Base-by-base conservation (phyloP, 345 rosid genomes). In the Chamaenerion angustifolium region DNA sequence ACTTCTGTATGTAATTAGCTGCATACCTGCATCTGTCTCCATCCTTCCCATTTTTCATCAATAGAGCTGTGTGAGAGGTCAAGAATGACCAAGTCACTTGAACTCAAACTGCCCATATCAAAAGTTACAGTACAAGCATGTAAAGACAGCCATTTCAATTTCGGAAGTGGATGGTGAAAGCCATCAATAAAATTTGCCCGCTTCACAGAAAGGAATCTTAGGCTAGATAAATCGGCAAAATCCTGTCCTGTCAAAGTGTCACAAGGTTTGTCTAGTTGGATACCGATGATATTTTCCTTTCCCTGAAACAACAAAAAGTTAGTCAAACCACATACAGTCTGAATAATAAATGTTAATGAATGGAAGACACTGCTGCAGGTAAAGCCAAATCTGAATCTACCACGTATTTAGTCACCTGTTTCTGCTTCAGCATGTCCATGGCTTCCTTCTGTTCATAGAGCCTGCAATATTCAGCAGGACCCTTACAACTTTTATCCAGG, bases 401-500 rank as follows among this genome's bases (percentile, higher is more conserved):
- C 25, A 21, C 4, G 19, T 17, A 11, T 47, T 31, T 31, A 31
- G 6, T 16, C 12, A 37, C 52, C 19, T 47, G 2, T 6, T 31
- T 35, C 0, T 8, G 5, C 16, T 8, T 11, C 0, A 40, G 18
- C 19, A 10, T 44, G 37, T 35, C 3, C 4, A 18, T 21, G 31
- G 43, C 50, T 0, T 40, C 15, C 12, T 56, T 37, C 0, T 14
- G 41, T 2, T 18, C n/a, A 37, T 45, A n/a, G 10, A 48, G 5
- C 47, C 57, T 43, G 2, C 0, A 16, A 27, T 0, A 21, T 21
- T 21, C 25, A 21, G 25, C 8, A 15, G 2, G 44, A 37, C 1
- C 13, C 13, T 3, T 21, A 0, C 0, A 11, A 15, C 10, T 0
- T 54, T 18, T 16, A 0, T 21, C 4, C 19, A 1, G 0, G 31